Base-by-base conservation (phyloP, 2,329 filamentous ascomycete species). In the Westerdykella sp. region DNA sequence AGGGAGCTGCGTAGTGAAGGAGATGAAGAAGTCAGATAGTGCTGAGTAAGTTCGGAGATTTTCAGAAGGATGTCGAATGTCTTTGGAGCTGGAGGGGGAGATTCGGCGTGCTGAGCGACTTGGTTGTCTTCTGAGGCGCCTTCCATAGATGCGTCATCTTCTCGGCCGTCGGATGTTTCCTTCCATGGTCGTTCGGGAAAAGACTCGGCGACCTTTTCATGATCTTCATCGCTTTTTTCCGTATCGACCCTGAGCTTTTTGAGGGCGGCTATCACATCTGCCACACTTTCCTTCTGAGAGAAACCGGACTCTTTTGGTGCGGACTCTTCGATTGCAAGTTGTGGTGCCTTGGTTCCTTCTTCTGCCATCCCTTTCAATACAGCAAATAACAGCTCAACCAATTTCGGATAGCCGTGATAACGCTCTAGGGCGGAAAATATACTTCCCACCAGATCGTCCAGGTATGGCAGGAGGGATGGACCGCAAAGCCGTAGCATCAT, bases 401-500 rank as follows among this genome's bases (percentile, higher is more conserved):
- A 81, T 14, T 77, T 70, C 0, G 88, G 83, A 62, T 98, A 97
- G 1, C 93, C 93, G 57, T 98, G 93, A 56, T 93, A 98, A 57
- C 88, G 87, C 53, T 96, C 89, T n/a, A 98, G 71, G 0, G 90
- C 88, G 0, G 86, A 85, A 63, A 98, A 97, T 32, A 98, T 88
- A 1, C 87, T 91, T 4, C 83, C 85, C 3, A 97, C 82, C 1
- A 95, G 80, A 60, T 98, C 93, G 59, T 97, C 91, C 1, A 98
- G 73, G 59, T 90, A 96, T 0, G 90, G 89, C 10, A 98, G 75
- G 16, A 98, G 66, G 6, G 76, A 76, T 1, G 89, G 82, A 0
- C 93, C 93, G 14, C 89, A 87, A 12, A 98, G 76, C 21, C 80
- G 82, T 47, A 97, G 82, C 86, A 97, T 94, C 90, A 98, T 96